phyloP scores from a whole-genome alignment of 2,329 filamentous ascomycete species.

The Coleophoma cylindrospora region DNA sequence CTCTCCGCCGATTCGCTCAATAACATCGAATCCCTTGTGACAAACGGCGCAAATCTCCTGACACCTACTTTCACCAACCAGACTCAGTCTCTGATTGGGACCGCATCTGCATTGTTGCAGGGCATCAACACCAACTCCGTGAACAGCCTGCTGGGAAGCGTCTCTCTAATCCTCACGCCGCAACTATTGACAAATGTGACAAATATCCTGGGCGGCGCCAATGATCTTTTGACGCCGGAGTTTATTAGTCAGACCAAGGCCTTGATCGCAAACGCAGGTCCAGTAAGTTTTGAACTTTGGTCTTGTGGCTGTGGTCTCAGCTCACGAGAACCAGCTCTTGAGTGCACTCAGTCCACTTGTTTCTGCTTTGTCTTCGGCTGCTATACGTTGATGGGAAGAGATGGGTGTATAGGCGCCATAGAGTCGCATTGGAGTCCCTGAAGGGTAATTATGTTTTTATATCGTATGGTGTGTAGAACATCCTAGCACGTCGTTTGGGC shows the following conservation, averaged over 20 bases:
- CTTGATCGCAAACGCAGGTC: not conserved
- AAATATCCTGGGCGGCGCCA: not conserved
- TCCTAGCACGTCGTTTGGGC: no score
- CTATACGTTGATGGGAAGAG: no score
- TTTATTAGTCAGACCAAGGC: conserved; percentile 2
- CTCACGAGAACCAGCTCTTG: not conserved
- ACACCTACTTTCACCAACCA: not conserved
- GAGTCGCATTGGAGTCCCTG: no score
- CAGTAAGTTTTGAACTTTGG: not conserved
- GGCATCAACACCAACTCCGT: not conserved
- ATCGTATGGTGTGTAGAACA: no score
- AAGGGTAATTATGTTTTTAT: no score
- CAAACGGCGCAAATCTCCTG: not conserved
- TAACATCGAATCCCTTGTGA: not conserved
- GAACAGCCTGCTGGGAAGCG: not conserved
- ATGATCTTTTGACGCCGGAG: conserved; percentile 2
- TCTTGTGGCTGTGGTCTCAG: not conserved
- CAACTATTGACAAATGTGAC: not conserved
- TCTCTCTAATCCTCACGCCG: not conserved
- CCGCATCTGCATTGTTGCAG: not conserved
- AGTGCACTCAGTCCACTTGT: not conserved
- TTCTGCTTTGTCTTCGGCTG: not conserved
- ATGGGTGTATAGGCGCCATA: no score
- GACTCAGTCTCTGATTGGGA: not conserved
- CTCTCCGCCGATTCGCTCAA: not conserved